Evolutionary conservation across 2,329 filamentous ascomycete genomes (phyloP), one percentile per base, ranked within the genome.

Genomic region (Claviceps quebecensis): DNA sequence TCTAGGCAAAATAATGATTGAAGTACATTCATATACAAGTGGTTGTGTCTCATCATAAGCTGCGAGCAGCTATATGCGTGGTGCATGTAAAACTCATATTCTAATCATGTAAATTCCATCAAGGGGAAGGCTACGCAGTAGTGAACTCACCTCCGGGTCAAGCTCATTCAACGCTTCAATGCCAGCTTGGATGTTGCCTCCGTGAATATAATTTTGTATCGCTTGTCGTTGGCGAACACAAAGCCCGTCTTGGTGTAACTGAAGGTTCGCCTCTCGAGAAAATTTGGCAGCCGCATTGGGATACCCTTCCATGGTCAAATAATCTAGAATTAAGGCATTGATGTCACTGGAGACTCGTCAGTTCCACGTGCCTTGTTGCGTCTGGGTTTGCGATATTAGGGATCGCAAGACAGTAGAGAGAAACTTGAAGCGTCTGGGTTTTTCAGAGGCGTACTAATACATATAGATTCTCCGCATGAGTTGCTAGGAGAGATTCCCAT

Each of bases 401-500:
- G 11, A 34, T 34, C 8, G 29, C 9, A 34, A 34, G 9, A 34
- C 9, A 34, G 29, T 34, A 34, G 22, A n/a, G 13, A 23, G 26
- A 17, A 22, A 17, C 16, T 34, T 45, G 44, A 34, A 16, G n/a
- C 23, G 23, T 44, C 23, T 23, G 5, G 6, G 14, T 37, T 29
- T 49, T 49, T 48, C 19, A 34, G 36, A 51, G 49, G 53, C 52
- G 54, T 45, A n/a, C 40, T 48, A 51, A 67, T 66, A 60, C 55
- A 66, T 67, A 87, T 83, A 76, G 72, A 69, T 82, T 88, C 82
- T 98, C 93, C 84, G 87, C 93, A 98, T 78, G 70, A 67, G 72
- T 80, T 47, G 78, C 87, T 97, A 87, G 86, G 93, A 98, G 94
- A 98, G 93, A 98, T 98, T 98, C 93, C 93, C 93, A 98, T 95